Base-by-base conservation (phyloP, 768 basidiomycete species). In the Chalciporus sphaerocephalus region DNA sequence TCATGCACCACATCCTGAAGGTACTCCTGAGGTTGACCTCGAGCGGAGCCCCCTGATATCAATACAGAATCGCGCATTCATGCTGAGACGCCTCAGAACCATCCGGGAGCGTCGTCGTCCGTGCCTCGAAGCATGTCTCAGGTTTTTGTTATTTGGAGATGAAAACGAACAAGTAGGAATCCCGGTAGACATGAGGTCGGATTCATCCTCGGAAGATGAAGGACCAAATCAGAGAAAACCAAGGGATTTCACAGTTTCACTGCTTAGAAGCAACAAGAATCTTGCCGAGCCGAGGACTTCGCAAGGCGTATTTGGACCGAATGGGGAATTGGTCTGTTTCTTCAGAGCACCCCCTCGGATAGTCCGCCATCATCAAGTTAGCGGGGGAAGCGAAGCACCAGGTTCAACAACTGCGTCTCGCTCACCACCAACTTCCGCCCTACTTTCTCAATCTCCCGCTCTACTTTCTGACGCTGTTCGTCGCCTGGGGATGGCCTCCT, bases 271-370 rank as follows among this genome's bases (percentile, higher is more conserved):
- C 40, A 75, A 82, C 54, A 87, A 90, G 66, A 91, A 91, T 59
- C 62, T 92, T 6, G 84, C 87, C 0, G 90, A 92, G 62, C 85
- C 91, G 2, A 71, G 88, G 50, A 90, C 87, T 0, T 91, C 88
- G 2, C 92, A 93, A 57, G 92, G 89, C 2, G 78, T 83, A 0
- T 95, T 94, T 70, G 88, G 92, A 1, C 87, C 88, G 0, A 90
- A 91, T 59, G 93, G 91, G 39, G 84, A 92, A 69, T 69, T 95
- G 1, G 79, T 94, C 0, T 90, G 84, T 59, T 93, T 95, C 69
- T 93, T 88, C 69, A 78, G 84, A 36, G 79, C 83, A 4, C 82
- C 86, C 2, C 83, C 82, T 16, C 78, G 85, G 13, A 77, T 86
- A 46, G 80, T 87, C 8, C 77, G 78, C n/a, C 80, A 80, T 40